Evolutionary conservation across 2,329 filamentous ascomycete genomes (phyloP).

Genomic region (Colletotrichum tofieldiae): DNA sequence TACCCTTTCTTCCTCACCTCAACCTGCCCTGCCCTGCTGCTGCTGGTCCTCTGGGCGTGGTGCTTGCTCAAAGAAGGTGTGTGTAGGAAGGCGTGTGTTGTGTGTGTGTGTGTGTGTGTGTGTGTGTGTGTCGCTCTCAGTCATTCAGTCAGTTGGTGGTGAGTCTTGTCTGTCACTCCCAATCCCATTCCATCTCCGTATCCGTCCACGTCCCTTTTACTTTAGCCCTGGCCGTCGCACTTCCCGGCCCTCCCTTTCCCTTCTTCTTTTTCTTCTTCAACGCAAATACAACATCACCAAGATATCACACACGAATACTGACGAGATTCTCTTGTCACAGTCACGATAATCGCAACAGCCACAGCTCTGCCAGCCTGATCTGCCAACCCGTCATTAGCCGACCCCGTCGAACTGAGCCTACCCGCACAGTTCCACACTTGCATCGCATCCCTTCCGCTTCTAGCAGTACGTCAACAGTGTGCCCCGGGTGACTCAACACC

Average conservation of each 20-base stretch:
- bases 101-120: conserved; percentile 24
- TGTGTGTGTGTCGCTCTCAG: conserved; percentile 25
- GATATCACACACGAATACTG: conserved; percentile 60
- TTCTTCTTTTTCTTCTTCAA: conserved; percentile 58
- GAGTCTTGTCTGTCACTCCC: conserved; percentile 32
- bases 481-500: conserved; percentile 42
- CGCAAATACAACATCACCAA: conserved; percentile 66
- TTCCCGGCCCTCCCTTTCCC: conserved; percentile 53
- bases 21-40: background rate
- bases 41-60: conserved; percentile 1
- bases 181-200: conserved; percentile 43
- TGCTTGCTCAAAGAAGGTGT: conserved; percentile 13
- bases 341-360: conserved; percentile 66
- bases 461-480: conserved; percentile 45
- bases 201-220: conserved; percentile 48
- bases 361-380: conserved; percentile 64
- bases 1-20: conserved; percentile 3
- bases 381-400: conserved; percentile 47
- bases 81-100: conserved; percentile 15
- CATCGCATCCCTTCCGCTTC: conserved; percentile 46
- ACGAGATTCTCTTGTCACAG: conserved; percentile 74
- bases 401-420: conserved; percentile 35
- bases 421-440: conserved; percentile 47
- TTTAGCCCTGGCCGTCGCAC: conserved; percentile 40
- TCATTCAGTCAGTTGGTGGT: conserved; percentile 18